A percentile compares a stretch with the other conserved stretches of the same genome.
These are phyloP conservation scores for Cordyceps farinosa DNA, from an alignment of 2,329 filamentous ascomycete genomes.

Conservation along the genomic window DNA sequence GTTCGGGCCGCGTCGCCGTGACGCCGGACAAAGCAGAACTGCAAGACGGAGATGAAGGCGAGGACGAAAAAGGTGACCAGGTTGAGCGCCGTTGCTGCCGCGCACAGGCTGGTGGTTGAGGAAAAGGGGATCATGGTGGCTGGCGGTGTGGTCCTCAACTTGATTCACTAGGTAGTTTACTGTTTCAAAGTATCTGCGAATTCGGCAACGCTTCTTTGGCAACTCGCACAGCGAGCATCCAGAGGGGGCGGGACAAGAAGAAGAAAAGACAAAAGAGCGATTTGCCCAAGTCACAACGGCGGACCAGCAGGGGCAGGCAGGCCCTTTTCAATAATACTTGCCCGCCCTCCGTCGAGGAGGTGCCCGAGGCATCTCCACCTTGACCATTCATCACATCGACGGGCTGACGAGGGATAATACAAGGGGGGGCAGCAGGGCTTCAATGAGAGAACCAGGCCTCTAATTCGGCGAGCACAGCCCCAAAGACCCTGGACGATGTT, in stretches of 20 bases:
- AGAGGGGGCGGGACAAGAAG: neutral
- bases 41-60: neutral
- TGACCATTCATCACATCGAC: neutral
- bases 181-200: too few relatives aligned
- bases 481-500: neutral
- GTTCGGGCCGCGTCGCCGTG: constrained; percentile 11
- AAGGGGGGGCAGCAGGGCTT: neutral
- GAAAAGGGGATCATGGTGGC: constrained; percentile 4
- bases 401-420: neutral
- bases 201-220: neutral
- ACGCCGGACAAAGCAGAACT: constrained; percentile 16
- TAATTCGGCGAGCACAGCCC: constrained; percentile 8
- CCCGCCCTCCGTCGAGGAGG: neutral
- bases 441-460: neutral
- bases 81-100: neutral
- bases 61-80: neutral
- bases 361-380: neutral
- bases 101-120: neutral
- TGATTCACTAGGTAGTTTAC: neutral
- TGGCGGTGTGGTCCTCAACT: neutral
- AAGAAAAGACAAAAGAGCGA: neutral
- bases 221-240: constrained; percentile 10
- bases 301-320: too few relatives aligned
- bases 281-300: too few relatives aligned
- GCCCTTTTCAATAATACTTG: neutral